These are phyloP conservation scores for Phoma sp. DNA, from an alignment of 2,329 filamentous ascomycete genomes.

Conservation along the genomic window DNA sequence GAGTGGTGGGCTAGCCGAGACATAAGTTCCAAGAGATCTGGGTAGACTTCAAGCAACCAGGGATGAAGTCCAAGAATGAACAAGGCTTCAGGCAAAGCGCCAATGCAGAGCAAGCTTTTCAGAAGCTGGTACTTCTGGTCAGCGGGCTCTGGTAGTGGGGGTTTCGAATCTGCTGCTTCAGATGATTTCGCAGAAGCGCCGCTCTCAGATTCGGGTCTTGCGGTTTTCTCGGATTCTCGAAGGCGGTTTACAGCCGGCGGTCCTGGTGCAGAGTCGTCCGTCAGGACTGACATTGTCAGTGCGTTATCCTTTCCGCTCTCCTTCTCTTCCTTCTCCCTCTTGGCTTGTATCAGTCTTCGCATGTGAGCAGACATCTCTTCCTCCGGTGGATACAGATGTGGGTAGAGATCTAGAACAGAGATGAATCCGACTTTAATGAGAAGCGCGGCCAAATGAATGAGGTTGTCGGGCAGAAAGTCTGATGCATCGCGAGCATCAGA, in stretches of 20 bases:
- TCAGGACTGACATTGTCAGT: constrained; percentile 81
- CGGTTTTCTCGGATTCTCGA: constrained; percentile 64
- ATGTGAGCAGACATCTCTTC: constrained; percentile 80
- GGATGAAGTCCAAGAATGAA: constrained; percentile 92
- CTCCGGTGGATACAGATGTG: constrained; percentile 87
- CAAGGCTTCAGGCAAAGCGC: constrained; percentile 89
- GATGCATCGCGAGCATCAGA: constrained; percentile 76
- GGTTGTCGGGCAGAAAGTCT: constrained; percentile 86
- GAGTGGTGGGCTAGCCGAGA: constrained; percentile 87
- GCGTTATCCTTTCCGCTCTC: constrained; percentile 79
- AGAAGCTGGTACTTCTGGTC: constrained; percentile 90
- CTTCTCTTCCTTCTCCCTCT: constrained; percentile 72
- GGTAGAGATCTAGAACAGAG: constrained; percentile 87
- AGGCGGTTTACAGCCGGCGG: constrained; percentile 51
- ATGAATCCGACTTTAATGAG: constrained; percentile 98
- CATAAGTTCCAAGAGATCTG: constrained; percentile 80
- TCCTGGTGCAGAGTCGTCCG: constrained; percentile 75
- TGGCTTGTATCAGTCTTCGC: constrained; percentile 71
- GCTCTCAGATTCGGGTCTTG: constrained; percentile 55
- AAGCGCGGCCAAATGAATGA: constrained; percentile 89
- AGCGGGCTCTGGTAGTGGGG: constrained; percentile 71
- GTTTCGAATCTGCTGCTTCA: constrained; percentile 52
- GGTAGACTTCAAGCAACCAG: constrained; percentile 87
- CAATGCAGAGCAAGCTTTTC: constrained; percentile 85
- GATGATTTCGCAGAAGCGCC: constrained; percentile 52